Conservation (phyloP, 2,329 filamentous ascomycete genomes). For the Venturia oleaginea region DNA sequence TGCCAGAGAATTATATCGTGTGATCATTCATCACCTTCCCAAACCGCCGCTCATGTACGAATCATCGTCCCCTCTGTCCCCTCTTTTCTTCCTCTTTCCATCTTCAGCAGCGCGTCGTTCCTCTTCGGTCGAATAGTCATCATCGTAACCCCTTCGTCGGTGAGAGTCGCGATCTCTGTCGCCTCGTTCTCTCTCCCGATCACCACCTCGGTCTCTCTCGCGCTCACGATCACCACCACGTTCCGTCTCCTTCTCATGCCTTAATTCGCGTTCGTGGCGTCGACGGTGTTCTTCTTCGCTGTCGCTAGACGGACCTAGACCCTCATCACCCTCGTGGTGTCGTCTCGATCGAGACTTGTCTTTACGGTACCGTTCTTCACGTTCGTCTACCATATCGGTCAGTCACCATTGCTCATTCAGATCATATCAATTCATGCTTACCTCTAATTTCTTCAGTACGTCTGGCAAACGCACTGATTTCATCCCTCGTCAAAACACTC, state of each 20-base stretch:
- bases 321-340: neutral
- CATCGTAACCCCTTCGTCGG: conserved; percentile 4
- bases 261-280: conserved; percentile 6
- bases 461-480: conserved; percentile 79
- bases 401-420: neutral
- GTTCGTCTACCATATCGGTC: neutral
- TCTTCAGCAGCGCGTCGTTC: conserved; percentile 7
- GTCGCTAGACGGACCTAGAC: neutral
- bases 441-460: conserved; percentile 61
- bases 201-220: neutral
- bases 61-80: neutral
- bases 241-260: conserved; percentile 2
- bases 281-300: neutral
- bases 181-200: conserved; percentile 6
- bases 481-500: conserved; percentile 74
- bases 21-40: neutral
- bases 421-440: neutral
- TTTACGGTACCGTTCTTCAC: conserved; percentile 9
- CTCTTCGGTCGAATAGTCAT: conserved; percentile 6
- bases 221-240: conserved; percentile 3
- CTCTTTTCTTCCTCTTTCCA: conserved; percentile 6
- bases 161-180: conserved; percentile 11
- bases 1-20: neutral
- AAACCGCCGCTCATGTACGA: conserved; percentile 9
- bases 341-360: neutral